A percentile compares a stretch with the other conserved stretches of the same genome.
These are phyloP conservation scores for Schizothecium vesticola DNA, from an alignment of 495 filamentous ascomycete genomes.

Conservation along the genomic window DNA sequence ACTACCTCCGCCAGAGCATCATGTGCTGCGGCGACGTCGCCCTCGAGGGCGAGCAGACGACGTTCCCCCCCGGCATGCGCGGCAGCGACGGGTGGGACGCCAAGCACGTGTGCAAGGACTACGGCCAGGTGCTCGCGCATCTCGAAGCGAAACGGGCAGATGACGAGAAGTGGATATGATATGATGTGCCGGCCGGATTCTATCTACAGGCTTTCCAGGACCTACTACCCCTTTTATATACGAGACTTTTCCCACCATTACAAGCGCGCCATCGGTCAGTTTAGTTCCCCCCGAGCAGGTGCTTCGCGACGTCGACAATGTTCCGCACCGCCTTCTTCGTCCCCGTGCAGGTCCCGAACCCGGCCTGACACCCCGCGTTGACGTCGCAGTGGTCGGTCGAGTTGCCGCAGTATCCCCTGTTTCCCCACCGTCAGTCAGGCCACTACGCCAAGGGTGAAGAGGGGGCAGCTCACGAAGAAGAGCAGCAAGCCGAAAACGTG, in stretches of 20 bases:
- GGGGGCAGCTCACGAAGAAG: slow-evolving; percentile 22
- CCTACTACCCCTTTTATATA: not conserved
- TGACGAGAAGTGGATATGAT: slow-evolving; percentile 40
- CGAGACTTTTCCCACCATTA: not conserved
- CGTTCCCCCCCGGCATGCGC: slow-evolving; percentile 34
- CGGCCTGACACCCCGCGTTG: slow-evolving; percentile 27
- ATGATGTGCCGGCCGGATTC: not conserved
- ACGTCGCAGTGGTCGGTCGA: slow-evolving; percentile 28
- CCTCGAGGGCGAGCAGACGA: slow-evolving; percentile 41
- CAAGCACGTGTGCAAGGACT: slow-evolving; percentile 44
- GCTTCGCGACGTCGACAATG: not conserved
- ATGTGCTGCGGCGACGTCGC: slow-evolving; percentile 43
- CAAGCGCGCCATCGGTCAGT: too few species aligned
- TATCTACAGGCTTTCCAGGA: not conserved
- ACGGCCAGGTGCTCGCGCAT: slow-evolving; percentile 28
- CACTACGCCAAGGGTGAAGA: not conserved
- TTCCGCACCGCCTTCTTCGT: slow-evolving; percentile 6
- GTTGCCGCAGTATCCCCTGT: slow-evolving; percentile 35
- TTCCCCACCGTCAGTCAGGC: not conserved
- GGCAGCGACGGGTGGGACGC: slow-evolving; percentile 46
- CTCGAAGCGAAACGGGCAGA: slow-evolving; percentile 36
- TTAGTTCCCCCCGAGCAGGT: not conserved
- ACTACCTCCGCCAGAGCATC: slow-evolving; percentile 44
- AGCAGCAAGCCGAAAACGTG: slow-evolving; percentile 23
- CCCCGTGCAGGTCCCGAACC: slow-evolving; percentile 27